Conservation (phyloP, 2,329 filamentous ascomycete genomes). For the Canariomyces notabilis region DNA sequence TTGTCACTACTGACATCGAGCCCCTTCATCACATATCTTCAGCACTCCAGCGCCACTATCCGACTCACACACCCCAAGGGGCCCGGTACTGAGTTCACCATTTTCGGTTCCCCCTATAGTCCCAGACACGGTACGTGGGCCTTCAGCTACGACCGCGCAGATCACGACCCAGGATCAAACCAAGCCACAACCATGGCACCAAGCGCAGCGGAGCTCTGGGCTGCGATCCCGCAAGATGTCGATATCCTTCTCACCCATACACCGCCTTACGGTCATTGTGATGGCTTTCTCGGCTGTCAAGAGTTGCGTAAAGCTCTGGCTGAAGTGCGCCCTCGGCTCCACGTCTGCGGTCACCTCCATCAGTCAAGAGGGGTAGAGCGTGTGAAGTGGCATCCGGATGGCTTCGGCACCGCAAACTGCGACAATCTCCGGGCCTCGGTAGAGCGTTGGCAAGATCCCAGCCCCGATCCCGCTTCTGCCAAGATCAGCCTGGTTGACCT, state of each 20-base stretch:
- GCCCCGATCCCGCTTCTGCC: constrained; percentile 44
- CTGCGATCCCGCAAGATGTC: constrained; percentile 52
- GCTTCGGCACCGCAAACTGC: constrained; percentile 33
- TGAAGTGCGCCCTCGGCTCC: constrained; percentile 57
- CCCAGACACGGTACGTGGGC: constrained; percentile 57
- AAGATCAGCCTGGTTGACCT: constrained; percentile 62
- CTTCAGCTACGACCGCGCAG: constrained; percentile 52
- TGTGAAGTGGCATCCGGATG: constrained; percentile 54
- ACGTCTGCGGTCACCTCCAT: constrained; percentile 70
- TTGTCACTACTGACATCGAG: constrained; percentile 49
- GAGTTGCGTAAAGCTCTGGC: constrained; percentile 52
- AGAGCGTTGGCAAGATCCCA: constrained; percentile 55
- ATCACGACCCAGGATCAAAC: constrained; percentile 9
- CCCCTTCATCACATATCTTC: constrained; percentile 58
- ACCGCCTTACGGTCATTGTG: constrained; percentile 56
- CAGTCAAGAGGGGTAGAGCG: constrained; percentile 59
- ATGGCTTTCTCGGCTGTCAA: constrained; percentile 56
- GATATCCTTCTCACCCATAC: constrained; percentile 70
- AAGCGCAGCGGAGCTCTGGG: constrained; percentile 46
- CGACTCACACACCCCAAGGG: constrained; percentile 49
- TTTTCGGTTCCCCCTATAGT: constrained; percentile 69
- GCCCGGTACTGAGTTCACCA: constrained; percentile 55
- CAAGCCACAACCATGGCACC: background rate
- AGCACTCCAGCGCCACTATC: constrained; percentile 52
- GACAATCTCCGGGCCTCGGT: constrained; percentile 41